These are phyloP conservation scores for Allium fistulosum DNA, from an alignment of 106 monocot genomes.

Conservation along the genomic window DNA sequence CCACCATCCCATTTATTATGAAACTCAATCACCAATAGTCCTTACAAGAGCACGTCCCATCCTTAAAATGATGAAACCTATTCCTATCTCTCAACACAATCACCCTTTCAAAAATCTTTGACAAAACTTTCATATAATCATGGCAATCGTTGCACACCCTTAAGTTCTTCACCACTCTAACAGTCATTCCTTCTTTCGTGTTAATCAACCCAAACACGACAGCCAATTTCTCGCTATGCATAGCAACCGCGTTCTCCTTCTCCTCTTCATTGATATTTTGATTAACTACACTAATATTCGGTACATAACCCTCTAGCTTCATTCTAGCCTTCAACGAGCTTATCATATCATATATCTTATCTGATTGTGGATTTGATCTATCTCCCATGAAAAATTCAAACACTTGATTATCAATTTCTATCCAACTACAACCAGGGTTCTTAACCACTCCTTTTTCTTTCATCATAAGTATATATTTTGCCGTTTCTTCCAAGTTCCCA, in stretches of 20 bases:
- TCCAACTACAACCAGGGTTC: conserved; percentile 38
- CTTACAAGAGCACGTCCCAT: conserved; percentile 23
- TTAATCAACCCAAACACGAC: conserved; percentile 23
- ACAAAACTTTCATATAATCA: conserved; percentile 23
- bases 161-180: conserved; percentile 30
- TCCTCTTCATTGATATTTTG: conserved; percentile 24
- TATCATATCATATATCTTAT: conserved; percentile 21
- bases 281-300: conserved; percentile 13
- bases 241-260: conserved; percentile 15
- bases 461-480: conserved; percentile 17
- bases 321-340: conserved; percentile 7
- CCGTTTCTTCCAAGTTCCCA: conserved; percentile 24
- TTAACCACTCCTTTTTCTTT: conserved; percentile 16
- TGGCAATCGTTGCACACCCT: conserved; percentile 29
- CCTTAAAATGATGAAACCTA: conserved; percentile 29
- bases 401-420: conserved; percentile 17
- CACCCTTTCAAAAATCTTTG: conserved; percentile 10
- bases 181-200: conserved; percentile 10
- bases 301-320: conserved; percentile 21
- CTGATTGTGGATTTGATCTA: conserved; percentile 10
- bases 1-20: too few relatives aligned
- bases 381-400: conserved; percentile 34
- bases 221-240: conserved; percentile 32
- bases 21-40: conserved; percentile 18
- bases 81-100: conserved; percentile 22